Percentiles rank a stretch among this genome's conserved stretches.
Conservation (phyloP, 2,329 filamentous ascomycete species). For the Cercospora brassicicola region DNA sequence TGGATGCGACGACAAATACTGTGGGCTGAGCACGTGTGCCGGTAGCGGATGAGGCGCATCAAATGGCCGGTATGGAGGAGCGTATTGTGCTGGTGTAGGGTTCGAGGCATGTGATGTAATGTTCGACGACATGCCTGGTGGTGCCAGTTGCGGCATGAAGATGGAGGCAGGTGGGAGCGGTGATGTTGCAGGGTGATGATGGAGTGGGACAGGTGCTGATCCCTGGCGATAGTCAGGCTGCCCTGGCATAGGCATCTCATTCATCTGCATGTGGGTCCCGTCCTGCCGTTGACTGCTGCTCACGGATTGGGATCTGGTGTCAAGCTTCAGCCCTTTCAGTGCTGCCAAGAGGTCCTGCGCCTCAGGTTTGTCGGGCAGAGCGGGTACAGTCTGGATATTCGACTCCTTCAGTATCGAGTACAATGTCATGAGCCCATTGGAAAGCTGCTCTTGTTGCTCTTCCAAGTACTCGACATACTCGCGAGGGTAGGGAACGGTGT, state of each 20-base stretch:
- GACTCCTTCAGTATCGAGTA: slow-evolving; percentile 26
- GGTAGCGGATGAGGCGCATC: slow-evolving; percentile 7
- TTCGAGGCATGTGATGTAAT: not conserved
- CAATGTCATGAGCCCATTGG: slow-evolving; percentile 23
- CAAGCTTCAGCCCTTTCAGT: slow-evolving; percentile 18
- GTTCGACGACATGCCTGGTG: not conserved
- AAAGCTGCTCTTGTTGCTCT: slow-evolving; percentile 27
- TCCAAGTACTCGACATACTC: slow-evolving; percentile 29
- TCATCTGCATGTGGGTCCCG: slow-evolving; percentile 2
- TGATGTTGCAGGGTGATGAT: slow-evolving; percentile 13
- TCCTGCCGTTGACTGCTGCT: not conserved
- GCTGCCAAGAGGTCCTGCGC: slow-evolving; percentile 24
- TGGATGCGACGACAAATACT: not conserved
- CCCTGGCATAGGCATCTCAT: slow-evolving; percentile 3
- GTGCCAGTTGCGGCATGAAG: slow-evolving; percentile 13
- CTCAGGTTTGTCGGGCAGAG: slow-evolving; percentile 24
- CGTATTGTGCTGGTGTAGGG: slow-evolving; percentile 6
- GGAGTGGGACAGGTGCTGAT: slow-evolving; percentile 5
- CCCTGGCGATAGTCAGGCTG: slow-evolving; percentile 1
- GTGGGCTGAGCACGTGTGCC: not conserved
- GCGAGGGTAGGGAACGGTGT: slow-evolving; percentile 26
- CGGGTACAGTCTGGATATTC: slow-evolving; percentile 24
- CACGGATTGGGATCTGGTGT: not conserved
- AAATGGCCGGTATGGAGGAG: slow-evolving; percentile 12
- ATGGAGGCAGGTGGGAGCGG: slow-evolving; percentile 11